A percentile compares a stretch with the other conserved stretches of the same genome.
Evolutionary conservation across 176 grass and related monocot species (phyloP).

Genomic region (Saccharum spontaneum): DNA sequence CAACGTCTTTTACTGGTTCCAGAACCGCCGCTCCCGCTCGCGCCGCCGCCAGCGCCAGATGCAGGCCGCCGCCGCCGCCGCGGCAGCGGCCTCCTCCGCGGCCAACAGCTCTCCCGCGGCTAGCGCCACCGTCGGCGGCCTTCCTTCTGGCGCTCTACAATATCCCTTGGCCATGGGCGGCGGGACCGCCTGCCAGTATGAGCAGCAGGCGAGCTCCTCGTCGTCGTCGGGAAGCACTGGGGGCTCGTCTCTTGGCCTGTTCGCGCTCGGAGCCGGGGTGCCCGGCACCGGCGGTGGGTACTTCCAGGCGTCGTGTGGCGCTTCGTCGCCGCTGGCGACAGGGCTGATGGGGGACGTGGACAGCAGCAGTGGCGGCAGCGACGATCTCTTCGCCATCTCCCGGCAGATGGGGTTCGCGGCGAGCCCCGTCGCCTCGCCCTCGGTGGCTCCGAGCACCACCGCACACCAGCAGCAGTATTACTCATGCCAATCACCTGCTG

Average conservation of each 20-base stretch:
- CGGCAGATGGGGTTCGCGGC: constrained; percentile 72
- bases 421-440: constrained; percentile 32
- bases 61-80: constrained; percentile 50
- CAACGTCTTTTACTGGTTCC: constrained; percentile 99
- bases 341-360: constrained; percentile 46
- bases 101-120: constrained; percentile 8
- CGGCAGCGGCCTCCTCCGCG: background rate
- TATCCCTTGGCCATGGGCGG: constrained; percentile 38
- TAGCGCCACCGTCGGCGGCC: constrained; percentile 24
- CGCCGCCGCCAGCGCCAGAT: constrained; percentile 93
- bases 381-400: constrained; percentile 95
- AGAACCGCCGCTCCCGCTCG: constrained; percentile 86
- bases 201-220: constrained; percentile 49
- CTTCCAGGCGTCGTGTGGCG: constrained; percentile 44
- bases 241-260: constrained; percentile 38
- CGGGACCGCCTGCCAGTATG: constrained; percentile 33
- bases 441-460: constrained; percentile 26
- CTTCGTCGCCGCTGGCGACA: constrained; percentile 34
- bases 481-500: constrained; percentile 43
- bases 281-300: constrained; percentile 16
- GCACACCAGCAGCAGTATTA: constrained; percentile 45
- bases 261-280: constrained; percentile 14
- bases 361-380: constrained; percentile 44
- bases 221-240: constrained; percentile 50
- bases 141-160: constrained; percentile 1